Base-by-base conservation (phyloP, 768 basidiomycete genomes). In the Boletus rubescentipes region DNA sequence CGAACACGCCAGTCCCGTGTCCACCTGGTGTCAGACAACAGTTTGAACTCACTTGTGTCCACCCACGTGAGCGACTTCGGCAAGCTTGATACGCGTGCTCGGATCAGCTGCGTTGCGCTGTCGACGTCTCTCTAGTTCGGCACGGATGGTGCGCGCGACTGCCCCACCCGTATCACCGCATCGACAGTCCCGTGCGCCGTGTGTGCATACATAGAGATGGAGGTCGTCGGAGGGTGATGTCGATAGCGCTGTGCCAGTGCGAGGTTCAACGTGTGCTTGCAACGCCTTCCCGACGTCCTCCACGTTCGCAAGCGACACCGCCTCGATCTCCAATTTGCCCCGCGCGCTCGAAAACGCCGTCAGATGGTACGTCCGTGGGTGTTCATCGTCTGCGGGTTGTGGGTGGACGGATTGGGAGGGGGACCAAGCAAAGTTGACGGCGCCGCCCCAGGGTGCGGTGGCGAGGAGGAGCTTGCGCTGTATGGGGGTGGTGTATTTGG, bases 1-100 rank as follows among this genome's bases (percentile, higher is more conserved):
- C 3, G 10, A 39, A 41, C 30, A 39, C 46, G 20, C 16, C 12
- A 14, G 10, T 16, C 21, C 9, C 29, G 40, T 15, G 37, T 21
- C 18, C 35, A 18, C 45, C 44, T 11, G 40, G 21, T 41, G n/a
- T n/a, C n/a, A n/a, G n/a, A n/a, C 18, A 18, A 39, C 23, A 32
- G 40, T 23, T 26, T 49, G 20, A 9, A 77, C 85, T 65, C 63
- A 89, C 91, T 89, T 78, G 70, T 94, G 91, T 23, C 90, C 90
- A 1, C 92, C 91, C 46, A 94, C 84, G 68, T 94, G 91, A 2
- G 80, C 87, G 7, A 86, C 80, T 58, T 90, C 83, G 4, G 82
- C 82, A 2, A 92, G 73, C 40, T 67, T 67, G 21, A 76, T 76
- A 60, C 56, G 82, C 54, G 36, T 64, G 57, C 67, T 64, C 2